Evolutionary conservation across 768 basidiomycete species (phyloP).

Genomic region (Mycena crocata): DNA sequence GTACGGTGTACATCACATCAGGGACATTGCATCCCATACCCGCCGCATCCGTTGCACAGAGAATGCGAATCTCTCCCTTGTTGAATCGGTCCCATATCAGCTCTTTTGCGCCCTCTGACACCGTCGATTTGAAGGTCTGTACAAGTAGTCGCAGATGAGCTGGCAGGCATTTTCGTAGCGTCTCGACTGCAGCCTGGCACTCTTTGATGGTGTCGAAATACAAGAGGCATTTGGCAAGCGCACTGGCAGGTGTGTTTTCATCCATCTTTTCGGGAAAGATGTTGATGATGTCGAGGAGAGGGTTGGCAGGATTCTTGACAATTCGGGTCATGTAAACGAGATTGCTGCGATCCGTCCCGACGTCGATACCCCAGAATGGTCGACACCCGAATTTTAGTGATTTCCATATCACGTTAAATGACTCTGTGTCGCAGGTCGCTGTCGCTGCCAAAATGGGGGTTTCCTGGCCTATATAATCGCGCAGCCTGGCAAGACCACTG

Average conservation of each 20-base stretch:
- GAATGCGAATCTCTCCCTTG: conserved; percentile 29
- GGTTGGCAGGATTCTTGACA: conserved; percentile 20
- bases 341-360: conserved; percentile 31
- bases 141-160: conserved; percentile 35
- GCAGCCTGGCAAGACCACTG: conserved; percentile 7
- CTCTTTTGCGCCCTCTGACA: conserved; percentile 34
- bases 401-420: conserved; percentile 21
- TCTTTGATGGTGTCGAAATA: conserved; percentile 35
- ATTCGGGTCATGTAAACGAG: conserved; percentile 25
- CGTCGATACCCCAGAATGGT: conserved; percentile 37
- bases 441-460: conserved; percentile 8
- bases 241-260: conserved; percentile 18
- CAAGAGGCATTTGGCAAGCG: conserved; percentile 33
- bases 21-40: conserved; percentile 39
- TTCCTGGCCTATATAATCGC: conserved; percentile 7
- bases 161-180: conserved; percentile 34
- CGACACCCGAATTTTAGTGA: conserved; percentile 28
- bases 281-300: conserved; percentile 31
- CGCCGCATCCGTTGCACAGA: conserved; percentile 38
- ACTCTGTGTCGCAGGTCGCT: conserved; percentile 12
- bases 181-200: conserved; percentile 28
- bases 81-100: conserved; percentile 34
- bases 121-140: conserved; percentile 35
- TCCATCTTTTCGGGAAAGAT: conserved; percentile 31
- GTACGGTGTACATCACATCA: conserved; percentile 26